A percentile compares a stretch with the other conserved stretches of the same genome.
Conservation (phyloP, 176 grass and related monocot species). For the Oryza meyeriana region DNA sequence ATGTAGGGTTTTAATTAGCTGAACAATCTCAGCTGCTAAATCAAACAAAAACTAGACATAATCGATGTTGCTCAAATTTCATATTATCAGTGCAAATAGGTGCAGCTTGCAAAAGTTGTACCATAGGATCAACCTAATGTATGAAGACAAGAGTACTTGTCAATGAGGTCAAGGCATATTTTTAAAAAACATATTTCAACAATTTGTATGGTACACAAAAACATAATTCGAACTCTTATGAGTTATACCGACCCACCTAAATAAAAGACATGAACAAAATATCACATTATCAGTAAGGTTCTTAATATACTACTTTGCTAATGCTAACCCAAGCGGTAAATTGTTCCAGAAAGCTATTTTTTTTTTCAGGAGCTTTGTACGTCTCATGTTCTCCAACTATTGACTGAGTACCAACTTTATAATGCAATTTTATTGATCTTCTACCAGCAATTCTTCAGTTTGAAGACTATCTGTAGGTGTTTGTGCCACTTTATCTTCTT, state of each 20-base stretch:
- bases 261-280: not conserved
- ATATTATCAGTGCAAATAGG: constrained; percentile 1
- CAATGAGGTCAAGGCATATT: not conserved
- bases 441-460: constrained; percentile 26
- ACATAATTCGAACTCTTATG: not conserved
- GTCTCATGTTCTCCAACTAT: not conserved
- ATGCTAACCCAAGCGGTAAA: not conserved
- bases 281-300: not conserved
- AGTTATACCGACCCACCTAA: not conserved
- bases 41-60: not conserved
- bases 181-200: not conserved
- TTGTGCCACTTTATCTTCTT: constrained; percentile 57
- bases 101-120: not conserved
- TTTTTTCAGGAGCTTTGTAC: not conserved
- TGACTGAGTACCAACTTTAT: not conserved
- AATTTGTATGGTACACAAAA: not conserved
- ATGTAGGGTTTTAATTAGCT: constrained; percentile 22
- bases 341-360: not conserved
- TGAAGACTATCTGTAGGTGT: constrained; percentile 21
- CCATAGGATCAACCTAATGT: not conserved
- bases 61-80: constrained; percentile 13
- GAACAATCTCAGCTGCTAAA: not conserved
- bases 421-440: constrained; percentile 10
- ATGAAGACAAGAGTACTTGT: not conserved
- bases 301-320: not conserved